Evolutionary conservation across 371 early-diverging fungal species (phyloP).

Genomic region (Mortierella sp.): DNA sequence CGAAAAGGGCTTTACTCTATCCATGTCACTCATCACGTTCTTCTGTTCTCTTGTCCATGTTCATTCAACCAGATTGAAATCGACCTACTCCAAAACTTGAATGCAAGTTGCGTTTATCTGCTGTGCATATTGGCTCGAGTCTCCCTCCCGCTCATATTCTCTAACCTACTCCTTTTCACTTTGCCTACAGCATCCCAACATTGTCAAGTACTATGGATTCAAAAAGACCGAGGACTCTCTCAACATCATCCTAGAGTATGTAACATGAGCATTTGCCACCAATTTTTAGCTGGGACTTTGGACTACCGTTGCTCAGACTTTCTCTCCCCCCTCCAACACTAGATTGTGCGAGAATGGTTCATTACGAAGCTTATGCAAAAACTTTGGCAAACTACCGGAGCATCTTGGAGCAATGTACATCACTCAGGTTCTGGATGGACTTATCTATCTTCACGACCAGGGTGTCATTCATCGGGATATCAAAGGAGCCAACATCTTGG

Average conservation of each 20-base stretch:
- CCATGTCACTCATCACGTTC: neutral
- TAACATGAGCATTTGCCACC: neutral
- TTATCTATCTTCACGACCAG: slow-evolving; percentile 86
- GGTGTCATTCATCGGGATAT: slow-evolving; percentile 94
- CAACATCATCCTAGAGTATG: slow-evolving; percentile 82
- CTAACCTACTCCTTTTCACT: neutral
- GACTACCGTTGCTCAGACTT: neutral
- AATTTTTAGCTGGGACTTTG: neutral
- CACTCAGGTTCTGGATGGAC: slow-evolving; percentile 81
- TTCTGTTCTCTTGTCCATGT: too few relatives aligned
- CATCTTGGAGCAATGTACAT: slow-evolving; percentile 83
- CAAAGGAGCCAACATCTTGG: slow-evolving; percentile 87
- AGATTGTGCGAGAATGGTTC: slow-evolving; percentile 89
- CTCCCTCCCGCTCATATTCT: neutral
- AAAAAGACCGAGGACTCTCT: slow-evolving; percentile 70
- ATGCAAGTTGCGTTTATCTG: slow-evolving; percentile 54
- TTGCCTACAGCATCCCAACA: slow-evolving; percentile 74
- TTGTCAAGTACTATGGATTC: slow-evolving; percentile 82
- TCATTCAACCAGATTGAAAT: slow-evolving; percentile 65
- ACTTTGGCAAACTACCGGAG: slow-evolving; percentile 88
- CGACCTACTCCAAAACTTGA: slow-evolving; percentile 70
- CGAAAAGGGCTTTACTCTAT: too few relatives aligned
- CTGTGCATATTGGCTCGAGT: too few relatives aligned
- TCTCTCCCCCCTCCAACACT: too few relatives aligned
- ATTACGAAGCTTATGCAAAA: slow-evolving; percentile 79